Conservation (phyloP, 306 rosid genomes). For the Acacia crassicarpa region DNA sequence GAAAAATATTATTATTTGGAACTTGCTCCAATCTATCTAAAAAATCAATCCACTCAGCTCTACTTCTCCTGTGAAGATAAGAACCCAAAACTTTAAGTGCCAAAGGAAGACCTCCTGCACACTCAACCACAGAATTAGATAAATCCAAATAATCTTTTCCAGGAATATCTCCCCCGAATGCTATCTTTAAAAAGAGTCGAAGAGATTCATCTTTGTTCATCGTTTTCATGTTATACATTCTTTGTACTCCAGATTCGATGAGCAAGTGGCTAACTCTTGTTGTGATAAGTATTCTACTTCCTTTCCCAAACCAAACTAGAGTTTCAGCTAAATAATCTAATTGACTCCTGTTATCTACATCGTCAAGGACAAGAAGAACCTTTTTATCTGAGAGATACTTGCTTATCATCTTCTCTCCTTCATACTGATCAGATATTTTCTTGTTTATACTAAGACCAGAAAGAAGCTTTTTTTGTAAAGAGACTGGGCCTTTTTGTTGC, state of each 20-base stretch:
- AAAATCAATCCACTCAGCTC: neutral
- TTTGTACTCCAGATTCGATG: neutral
- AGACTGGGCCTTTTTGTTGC: neutral
- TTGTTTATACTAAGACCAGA: neutral
- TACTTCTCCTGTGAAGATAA: neutral
- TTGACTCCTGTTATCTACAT: neutral
- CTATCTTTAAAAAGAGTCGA: neutral
- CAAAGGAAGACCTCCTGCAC: neutral
- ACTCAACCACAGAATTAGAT: neutral
- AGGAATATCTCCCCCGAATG: neutral
- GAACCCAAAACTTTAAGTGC: neutral
- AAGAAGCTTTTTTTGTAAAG: neutral
- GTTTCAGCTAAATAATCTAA: neutral
- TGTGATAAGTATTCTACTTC: neutral
- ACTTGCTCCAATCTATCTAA: neutral
- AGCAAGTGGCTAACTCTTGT: neutral
- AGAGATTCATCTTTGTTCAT: neutral
- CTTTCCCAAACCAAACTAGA: neutral
- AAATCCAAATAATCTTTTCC: neutral
- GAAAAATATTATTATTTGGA: rapidly evolving
- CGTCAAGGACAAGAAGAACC: neutral
- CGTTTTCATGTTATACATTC: neutral
- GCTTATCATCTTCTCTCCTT: neutral
- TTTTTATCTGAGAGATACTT: neutral
- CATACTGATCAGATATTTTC: rapidly evolving